These are phyloP conservation scores for Corchorus capsularis DNA, from an alignment of 345 rosid genomes.

Conservation along the genomic window DNA sequence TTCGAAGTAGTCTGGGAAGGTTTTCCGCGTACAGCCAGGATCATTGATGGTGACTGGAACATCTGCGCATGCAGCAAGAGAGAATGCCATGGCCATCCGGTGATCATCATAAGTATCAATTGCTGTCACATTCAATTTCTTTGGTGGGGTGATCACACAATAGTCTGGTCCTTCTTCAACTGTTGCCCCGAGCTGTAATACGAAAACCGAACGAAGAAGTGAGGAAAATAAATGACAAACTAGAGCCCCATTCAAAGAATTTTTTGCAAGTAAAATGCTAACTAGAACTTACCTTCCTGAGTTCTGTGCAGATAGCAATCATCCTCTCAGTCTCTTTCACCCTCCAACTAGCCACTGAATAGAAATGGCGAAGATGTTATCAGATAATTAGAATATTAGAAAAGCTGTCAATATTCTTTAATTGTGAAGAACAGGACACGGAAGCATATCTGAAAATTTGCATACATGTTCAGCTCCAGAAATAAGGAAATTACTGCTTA, in stretches of 20 bases:
- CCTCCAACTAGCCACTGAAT: slow-evolving; percentile 97
- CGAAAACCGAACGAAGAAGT: slow-evolving; percentile 11
- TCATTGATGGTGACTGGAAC: slow-evolving; percentile 93
- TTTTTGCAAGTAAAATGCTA: neutral
- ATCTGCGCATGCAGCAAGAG: slow-evolving; percentile 93
- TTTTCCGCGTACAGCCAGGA: slow-evolving; percentile 89
- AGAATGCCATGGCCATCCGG: slow-evolving; percentile 99
- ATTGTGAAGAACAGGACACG: slow-evolving; percentile 6
- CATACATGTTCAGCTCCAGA: neutral
- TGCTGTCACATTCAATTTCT: slow-evolving; percentile 65
- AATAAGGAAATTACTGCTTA: neutral
- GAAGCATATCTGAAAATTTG: neutral
- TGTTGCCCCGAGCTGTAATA: slow-evolving; percentile 83
- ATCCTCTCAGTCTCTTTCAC: slow-evolving; percentile 97
- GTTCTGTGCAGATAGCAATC: slow-evolving; percentile 97
- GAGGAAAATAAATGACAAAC: neutral
- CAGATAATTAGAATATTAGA: neutral
- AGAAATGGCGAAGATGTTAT: neutral
- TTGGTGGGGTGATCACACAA: slow-evolving; percentile 93
- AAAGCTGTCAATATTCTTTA: neutral
- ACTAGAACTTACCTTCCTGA: slow-evolving; percentile 62
- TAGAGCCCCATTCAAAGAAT: neutral
- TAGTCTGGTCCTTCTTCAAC: slow-evolving; percentile 97
- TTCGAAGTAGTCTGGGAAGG: slow-evolving; percentile 95
- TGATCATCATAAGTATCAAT: slow-evolving; percentile 97